Evolutionary conservation across 352 stramenopile genomes (phyloP), one percentile per base, ranked within the genome.

Genomic region (Globisporangium spinosum): DNA sequence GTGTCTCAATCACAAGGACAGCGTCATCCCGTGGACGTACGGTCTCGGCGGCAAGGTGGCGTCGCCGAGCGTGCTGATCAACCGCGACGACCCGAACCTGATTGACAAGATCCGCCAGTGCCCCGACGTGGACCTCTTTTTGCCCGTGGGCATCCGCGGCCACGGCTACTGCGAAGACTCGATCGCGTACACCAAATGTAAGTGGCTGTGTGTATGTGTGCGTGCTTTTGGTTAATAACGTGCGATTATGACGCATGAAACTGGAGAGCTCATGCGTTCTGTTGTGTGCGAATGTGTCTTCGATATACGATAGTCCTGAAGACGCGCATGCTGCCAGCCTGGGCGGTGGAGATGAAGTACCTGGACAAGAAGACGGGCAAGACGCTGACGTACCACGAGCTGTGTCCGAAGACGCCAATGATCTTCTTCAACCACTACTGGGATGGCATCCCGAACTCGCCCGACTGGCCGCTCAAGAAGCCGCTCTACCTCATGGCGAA

Each of bases 101-200:
- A 10, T 80, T 20, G 66, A 77, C 2, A 40, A 65, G n/a, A 67
- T 85, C 17, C 58, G 61, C 15, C 55, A 82, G 38, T 85, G 77
- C 53, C 68, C 76, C 5, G 67, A 69, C n/a, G 47, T 85, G 35
- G 77, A 86, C 58, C 47, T 84, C 3, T 83, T 72, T 49, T 47
- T 78, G 17, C 74, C 76, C 1, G 6, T 2, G 1, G 27, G 43
- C 1, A 34, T 83, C 23, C 73, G 76, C 10, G 63, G 62, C n/a
- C 66, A 78, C 13, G 76, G 78, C 10, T 86, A 86, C 65, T 86
- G 78, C 71, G 78, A 86, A 71, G 78, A 86, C 68, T 70, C 65
- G 0, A 62, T 75, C 43, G 76, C 70, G 20, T 86, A 84, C 54
- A 65, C 74, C 32, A 80, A 82, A 64, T 78, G 75, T 81, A 77